A percentile compares a stretch with the other conserved stretches of the same genome.
phyloP scores from a whole-genome alignment of 257 asterid genomes.

The Fraxinus quadrangulata region DNA sequence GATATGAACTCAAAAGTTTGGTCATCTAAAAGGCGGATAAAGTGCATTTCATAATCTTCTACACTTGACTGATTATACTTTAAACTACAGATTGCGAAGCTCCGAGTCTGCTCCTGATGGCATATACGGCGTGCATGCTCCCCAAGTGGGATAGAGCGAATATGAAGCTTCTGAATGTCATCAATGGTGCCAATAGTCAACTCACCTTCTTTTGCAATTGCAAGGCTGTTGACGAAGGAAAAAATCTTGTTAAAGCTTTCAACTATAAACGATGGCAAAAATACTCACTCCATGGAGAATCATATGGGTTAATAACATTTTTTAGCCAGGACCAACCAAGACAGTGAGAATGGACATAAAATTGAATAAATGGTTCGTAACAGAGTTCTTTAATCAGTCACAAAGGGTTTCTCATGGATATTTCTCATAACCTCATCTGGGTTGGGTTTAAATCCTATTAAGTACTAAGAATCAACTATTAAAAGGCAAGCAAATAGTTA shows the following conservation, averaged over 20 bases:
- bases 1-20: constrained; percentile 93
- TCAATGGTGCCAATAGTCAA: constrained; percentile 95
- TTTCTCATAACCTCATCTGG: not conserved
- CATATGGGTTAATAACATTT: not conserved
- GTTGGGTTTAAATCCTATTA: not conserved
- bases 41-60: constrained; percentile 80
- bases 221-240: constrained; percentile 66
- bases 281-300: not conserved
- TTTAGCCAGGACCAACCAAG: not conserved
- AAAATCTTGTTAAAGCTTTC: constrained; percentile 17
- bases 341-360: not conserved
- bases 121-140: constrained; percentile 98
- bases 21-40: constrained; percentile 87
- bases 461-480: not conserved
- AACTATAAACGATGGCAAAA: constrained; percentile 8
- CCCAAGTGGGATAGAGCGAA: constrained; percentile 92
- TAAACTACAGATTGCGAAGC: constrained; percentile 81
- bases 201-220: constrained; percentile 96
- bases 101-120: constrained; percentile 96
- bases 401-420: not conserved
- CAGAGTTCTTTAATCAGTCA: not conserved
- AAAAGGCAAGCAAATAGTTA: not conserved
- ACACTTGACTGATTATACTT: constrained; percentile 72
- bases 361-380: not conserved
- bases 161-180: constrained; percentile 98